These are phyloP conservation scores for Dictyostelium firmibasis DNA, from an alignment of 78 protist genomes.

Conservation along the genomic window DNA sequence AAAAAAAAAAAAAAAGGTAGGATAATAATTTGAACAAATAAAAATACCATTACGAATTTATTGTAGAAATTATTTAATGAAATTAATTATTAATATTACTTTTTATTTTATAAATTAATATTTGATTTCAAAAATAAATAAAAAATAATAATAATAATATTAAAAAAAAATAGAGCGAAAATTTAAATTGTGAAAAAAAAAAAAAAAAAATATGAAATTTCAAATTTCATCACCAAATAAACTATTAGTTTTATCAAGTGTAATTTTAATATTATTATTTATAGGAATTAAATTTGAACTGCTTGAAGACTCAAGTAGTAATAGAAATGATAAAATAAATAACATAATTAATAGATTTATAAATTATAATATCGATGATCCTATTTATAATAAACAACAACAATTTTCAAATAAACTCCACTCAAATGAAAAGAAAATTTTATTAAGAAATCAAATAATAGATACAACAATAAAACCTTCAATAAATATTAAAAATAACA, in stretches of 20 bases:
- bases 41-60: too few species aligned
- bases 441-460: neutral
- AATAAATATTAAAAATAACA: neutral
- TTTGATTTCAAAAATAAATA: too few species aligned
- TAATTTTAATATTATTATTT: neutral
- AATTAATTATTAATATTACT: neutral
- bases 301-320: neutral
- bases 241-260: neutral
- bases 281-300: neutral
- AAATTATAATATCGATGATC: neutral
- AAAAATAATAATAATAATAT: too few species aligned
- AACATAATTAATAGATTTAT: neutral
- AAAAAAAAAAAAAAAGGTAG: neutral
- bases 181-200: neutral
- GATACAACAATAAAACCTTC: neutral
- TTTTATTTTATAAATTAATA: neutral
- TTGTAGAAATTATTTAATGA: neutral
- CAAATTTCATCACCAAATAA: neutral
- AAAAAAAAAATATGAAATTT: neutral
- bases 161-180: neutral
- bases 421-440: neutral
- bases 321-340: neutral
- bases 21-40: too few species aligned
- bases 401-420: neutral
- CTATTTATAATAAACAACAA: neutral